Percentiles rank a stretch among this genome's conserved stretches.
These are phyloP conservation scores for Przewalskia tangutica DNA, from an alignment of 257 asterid genomes.

Conservation along the genomic window DNA sequence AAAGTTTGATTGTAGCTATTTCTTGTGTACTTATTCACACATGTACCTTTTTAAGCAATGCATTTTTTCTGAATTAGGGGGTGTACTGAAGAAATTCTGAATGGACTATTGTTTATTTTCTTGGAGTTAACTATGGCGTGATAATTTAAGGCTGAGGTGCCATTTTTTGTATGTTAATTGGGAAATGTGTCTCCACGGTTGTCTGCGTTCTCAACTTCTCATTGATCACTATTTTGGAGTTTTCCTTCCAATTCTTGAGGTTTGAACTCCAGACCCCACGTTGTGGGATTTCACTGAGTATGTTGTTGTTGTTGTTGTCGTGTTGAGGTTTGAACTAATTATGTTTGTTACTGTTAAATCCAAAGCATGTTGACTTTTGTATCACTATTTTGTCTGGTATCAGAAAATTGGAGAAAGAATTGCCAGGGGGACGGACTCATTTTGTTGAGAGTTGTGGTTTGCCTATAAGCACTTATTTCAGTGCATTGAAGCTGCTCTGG, in stretches of 20 bases:
- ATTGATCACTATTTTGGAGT: background rate
- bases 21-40: background rate
- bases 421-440: slow-evolving; percentile 81
- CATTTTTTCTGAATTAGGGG: background rate
- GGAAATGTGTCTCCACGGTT: background rate
- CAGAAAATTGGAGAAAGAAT: slow-evolving; percentile 75
- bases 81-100: background rate
- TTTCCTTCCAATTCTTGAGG: background rate
- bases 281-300: too few relatives aligned
- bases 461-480: slow-evolving; percentile 89
- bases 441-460: slow-evolving; percentile 65
- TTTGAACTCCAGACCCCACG: too few relatives aligned
- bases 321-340: background rate
- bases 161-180: background rate
- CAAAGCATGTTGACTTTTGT: background rate
- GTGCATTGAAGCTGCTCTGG: slow-evolving; percentile 82
- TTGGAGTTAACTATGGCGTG: background rate
- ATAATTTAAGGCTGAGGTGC: background rate
- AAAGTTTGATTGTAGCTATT: background rate
- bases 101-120: background rate
- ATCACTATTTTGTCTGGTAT: slow-evolving; percentile 1
- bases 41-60: background rate
- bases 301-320: too few relatives aligned
- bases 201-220: background rate
- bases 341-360: background rate